These are phyloP conservation scores for Madurella fahalii DNA, from an alignment of 2,329 filamentous ascomycete species.

Conservation along the genomic window DNA sequence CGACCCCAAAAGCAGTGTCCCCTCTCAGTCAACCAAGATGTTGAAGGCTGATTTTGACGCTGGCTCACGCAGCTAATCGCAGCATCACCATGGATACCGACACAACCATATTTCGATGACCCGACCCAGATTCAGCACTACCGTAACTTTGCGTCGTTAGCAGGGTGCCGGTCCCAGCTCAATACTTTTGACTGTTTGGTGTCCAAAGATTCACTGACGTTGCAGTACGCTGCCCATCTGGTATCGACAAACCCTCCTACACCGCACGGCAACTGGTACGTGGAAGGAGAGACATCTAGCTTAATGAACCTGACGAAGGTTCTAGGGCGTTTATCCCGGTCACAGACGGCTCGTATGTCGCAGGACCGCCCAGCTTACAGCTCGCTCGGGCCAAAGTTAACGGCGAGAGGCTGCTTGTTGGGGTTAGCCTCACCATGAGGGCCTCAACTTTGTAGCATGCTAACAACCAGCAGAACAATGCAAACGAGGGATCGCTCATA, in stretches of 20 bases:
- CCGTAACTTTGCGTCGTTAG: slow-evolving; percentile 29
- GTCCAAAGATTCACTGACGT: slow-evolving; percentile 27
- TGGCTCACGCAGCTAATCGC: slow-evolving; percentile 21
- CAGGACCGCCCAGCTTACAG: slow-evolving; percentile 27
- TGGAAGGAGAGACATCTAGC: background rate
- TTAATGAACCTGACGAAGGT: slow-evolving; percentile 23
- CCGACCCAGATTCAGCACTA: slow-evolving; percentile 28
- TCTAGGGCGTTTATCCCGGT: slow-evolving; percentile 36
- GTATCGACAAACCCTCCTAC: slow-evolving; percentile 26
- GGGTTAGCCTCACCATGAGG: slow-evolving; percentile 15
- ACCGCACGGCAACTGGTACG: slow-evolving; percentile 16
- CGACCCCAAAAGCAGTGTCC: background rate
- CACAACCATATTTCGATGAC: slow-evolving; percentile 42
- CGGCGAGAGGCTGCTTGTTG: slow-evolving; percentile 30
- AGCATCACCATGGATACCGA: slow-evolving; percentile 47
- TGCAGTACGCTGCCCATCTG: slow-evolving; percentile 33
- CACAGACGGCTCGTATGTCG: slow-evolving; percentile 32
- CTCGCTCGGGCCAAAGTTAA: slow-evolving; percentile 28
- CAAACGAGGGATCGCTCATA: slow-evolving; percentile 35
- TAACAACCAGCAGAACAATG: slow-evolving; percentile 30
- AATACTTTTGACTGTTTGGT: slow-evolving; percentile 33
- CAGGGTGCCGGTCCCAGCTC: slow-evolving; percentile 26
- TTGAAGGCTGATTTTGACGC: background rate
- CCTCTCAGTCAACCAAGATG: background rate
- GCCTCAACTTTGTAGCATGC: background rate